Evolutionary conservation across 106 monocot genomes (phyloP).

Genomic region (Phalaenopsis aphrodite): DNA sequence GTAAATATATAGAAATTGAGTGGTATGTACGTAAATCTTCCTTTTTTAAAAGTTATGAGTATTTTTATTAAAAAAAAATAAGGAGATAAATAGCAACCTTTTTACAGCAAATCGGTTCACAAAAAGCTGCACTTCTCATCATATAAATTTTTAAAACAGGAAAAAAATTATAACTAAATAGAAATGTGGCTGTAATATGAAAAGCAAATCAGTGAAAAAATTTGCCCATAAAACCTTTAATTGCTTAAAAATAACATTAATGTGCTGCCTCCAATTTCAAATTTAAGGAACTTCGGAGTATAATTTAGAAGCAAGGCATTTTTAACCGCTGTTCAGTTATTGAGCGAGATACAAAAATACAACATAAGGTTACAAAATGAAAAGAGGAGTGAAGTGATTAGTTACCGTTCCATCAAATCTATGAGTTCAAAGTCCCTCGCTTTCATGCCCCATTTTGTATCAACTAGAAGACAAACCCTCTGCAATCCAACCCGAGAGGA

Average conservation of each 20-base stretch:
- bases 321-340: not conserved
- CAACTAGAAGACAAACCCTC: conserved; percentile 91
- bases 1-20: too few species aligned
- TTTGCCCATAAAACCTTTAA: too few species aligned
- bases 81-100: too few species aligned
- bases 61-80: too few species aligned
- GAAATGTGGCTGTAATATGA: too few species aligned
- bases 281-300: not conserved
- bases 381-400: not conserved
- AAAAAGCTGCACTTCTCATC: not conserved
- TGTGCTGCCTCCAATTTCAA: not conserved
- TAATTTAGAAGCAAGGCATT: conserved; percentile 1
- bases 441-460: conserved; percentile 99
- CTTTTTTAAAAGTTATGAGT: too few species aligned
- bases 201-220: too few species aligned
- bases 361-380: not conserved
- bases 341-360: not conserved
- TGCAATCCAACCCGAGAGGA: conserved; percentile 68
- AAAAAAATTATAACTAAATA: too few species aligned
- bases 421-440: conserved; percentile 85
- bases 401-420: conserved; percentile 93
- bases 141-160: not conserved
- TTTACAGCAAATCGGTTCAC: too few species aligned
- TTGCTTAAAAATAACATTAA: not conserved
- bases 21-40: too few species aligned